A percentile compares a stretch with the other conserved stretches of the same genome.
These are phyloP conservation scores for Carex parvula DNA, from an alignment of 176 grass and related monocot species.

Conservation along the genomic window DNA sequence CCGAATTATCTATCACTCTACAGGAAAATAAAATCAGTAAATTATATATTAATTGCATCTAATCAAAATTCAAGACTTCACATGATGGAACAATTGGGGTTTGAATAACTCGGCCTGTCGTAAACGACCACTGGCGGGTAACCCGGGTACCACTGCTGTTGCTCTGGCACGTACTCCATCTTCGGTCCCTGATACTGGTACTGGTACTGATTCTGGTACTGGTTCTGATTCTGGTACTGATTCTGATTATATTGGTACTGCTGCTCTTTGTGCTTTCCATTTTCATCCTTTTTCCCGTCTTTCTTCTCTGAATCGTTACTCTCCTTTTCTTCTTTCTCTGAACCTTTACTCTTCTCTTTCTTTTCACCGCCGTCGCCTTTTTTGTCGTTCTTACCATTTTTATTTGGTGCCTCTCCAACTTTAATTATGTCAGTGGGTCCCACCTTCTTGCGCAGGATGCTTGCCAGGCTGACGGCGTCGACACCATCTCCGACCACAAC, in stretches of 20 bases:
- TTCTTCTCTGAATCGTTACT: neutral
- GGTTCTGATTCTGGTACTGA: neutral
- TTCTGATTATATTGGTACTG: neutral
- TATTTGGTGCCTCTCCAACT: slow-evolving; percentile 41
- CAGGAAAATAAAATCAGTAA: neutral
- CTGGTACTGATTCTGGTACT: neutral
- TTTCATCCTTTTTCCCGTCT: neutral
- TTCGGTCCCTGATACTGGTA: neutral
- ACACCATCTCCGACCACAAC: slow-evolving; percentile 53
- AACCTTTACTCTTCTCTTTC: neutral
- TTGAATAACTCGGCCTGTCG: neutral
- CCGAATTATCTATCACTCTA: neutral
- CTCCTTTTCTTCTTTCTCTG: slow-evolving; percentile 19
- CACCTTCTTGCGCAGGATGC: slow-evolving; percentile 51
- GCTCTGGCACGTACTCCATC: neutral
- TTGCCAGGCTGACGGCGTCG: slow-evolving; percentile 41
- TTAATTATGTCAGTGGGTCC: slow-evolving; percentile 37
- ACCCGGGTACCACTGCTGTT: neutral
- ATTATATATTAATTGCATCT: neutral
- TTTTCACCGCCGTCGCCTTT: neutral
- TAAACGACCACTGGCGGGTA: slow-evolving; percentile 23
- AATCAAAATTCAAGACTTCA: neutral
- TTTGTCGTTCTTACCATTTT: neutral
- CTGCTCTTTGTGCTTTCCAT: neutral
- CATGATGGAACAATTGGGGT: slow-evolving; percentile 37